phyloP scores from a whole-genome alignment of 495 filamentous ascomycete species.

The Delitschia confertaspora region DNA sequence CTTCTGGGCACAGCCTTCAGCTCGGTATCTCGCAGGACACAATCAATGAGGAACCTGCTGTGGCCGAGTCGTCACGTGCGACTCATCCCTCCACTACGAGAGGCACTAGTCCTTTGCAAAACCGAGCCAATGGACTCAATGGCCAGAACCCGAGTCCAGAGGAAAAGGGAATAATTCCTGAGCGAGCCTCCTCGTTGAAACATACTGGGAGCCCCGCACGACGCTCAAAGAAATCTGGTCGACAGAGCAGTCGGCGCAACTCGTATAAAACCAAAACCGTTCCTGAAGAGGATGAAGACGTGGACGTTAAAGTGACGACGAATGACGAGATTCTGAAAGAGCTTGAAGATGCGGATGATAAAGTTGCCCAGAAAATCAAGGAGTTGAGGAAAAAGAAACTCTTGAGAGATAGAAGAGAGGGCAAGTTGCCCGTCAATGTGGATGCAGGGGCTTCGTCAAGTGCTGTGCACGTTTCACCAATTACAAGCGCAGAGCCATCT shows the following conservation, averaged over 20 bases:
- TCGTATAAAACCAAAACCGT: conserved; percentile 29
- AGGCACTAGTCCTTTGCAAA: conserved; percentile 18
- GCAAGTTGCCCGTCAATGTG: conserved; percentile 24
- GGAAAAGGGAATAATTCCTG: conserved; percentile 22
- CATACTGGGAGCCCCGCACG: conserved; percentile 28
- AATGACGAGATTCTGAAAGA: conserved; percentile 26
- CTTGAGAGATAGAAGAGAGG: conserved; percentile 27
- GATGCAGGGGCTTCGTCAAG: conserved; percentile 26
- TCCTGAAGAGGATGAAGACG: conserved; percentile 26
- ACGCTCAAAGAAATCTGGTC: conserved; percentile 11
- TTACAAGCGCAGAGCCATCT: conserved; percentile 18
- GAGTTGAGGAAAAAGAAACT: conserved; percentile 23
- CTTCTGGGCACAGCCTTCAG: conserved; percentile 10
- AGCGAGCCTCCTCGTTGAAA: conserved; percentile 24
- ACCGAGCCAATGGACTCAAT: conserved; percentile 11
- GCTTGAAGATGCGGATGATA: conserved; percentile 23
- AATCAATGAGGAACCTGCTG: conserved; percentile 27
- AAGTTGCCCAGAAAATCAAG: conserved; percentile 23
- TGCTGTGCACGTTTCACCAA: conserved; percentile 23
- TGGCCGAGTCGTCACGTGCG: conserved; percentile 20
- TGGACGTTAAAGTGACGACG: conserved; percentile 7
- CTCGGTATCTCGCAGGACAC: conserved; percentile 20
- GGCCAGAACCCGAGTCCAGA: conserved; percentile 12
- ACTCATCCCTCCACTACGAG: conserved; percentile 8
- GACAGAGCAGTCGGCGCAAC: conserved; percentile 22